These are phyloP conservation scores for Clausena lansium DNA, from an alignment of 345 rosid species.

Conservation along the genomic window DNA sequence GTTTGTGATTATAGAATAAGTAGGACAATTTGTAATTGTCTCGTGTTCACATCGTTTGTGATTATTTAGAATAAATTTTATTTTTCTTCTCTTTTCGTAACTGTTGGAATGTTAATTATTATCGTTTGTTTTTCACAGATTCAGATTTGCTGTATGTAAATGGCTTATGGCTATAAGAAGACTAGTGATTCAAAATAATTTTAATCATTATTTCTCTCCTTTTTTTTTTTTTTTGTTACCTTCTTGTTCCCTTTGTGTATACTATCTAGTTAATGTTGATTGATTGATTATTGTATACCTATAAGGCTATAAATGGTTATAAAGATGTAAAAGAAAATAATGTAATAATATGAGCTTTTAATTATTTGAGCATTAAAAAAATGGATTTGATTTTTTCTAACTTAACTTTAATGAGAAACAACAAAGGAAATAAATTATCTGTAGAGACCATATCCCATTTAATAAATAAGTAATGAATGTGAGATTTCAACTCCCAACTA, in stretches of 20 bases:
- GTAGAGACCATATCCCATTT: no score
- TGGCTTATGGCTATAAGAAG: neutral
- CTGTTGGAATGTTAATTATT: neutral
- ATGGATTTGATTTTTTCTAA: neutral
- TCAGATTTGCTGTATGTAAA: neutral
- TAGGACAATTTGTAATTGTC: neutral
- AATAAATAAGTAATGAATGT: slow-evolving; percentile 26
- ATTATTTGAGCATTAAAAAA: neutral
- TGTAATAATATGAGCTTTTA: neutral
- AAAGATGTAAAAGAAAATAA: neutral
- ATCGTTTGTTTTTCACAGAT: neutral
- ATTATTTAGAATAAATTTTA: neutral
- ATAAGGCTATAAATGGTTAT: neutral
- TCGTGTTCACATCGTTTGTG: neutral
- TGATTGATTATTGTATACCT: neutral
- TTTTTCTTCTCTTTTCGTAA: neutral
- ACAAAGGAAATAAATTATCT: neutral
- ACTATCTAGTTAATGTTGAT: neutral
- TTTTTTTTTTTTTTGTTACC: neutral
- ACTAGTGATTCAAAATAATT: neutral
- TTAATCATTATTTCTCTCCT: neutral
- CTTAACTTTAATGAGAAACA: neutral
- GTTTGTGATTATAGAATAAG: slow-evolving; percentile 22
- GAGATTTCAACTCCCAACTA: slow-evolving; percentile 24
- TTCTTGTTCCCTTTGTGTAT: neutral